Conservation (phyloP, 306 rosid genomes). For the Mucuna pruriens region DNA sequence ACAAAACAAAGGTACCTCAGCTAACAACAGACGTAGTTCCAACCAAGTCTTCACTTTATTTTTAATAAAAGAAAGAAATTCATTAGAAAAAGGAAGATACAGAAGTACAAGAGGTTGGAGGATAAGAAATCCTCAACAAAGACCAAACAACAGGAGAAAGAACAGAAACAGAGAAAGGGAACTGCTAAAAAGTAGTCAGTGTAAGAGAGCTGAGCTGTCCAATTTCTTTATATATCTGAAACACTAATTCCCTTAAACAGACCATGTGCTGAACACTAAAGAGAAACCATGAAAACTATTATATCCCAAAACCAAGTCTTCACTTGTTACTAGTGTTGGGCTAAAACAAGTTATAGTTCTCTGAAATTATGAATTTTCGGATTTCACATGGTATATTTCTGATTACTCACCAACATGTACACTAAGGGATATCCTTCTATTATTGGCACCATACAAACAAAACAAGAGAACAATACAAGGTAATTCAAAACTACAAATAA, state of each 20-base stretch:
- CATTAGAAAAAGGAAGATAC: not conserved
- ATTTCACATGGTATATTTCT: not conserved
- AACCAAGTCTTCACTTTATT: not conserved
- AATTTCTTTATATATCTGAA: not conserved
- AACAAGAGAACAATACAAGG: not conserved
- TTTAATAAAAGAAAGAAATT: not conserved
- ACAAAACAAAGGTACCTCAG: constrained; percentile 4
- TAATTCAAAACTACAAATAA: constrained; percentile 1
- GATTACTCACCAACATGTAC: constrained; percentile 4
- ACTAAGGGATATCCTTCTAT: not conserved
- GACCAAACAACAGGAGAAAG: not conserved
- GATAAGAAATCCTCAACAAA: constrained; percentile 8
- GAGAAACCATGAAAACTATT: not conserved
- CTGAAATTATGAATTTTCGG: not conserved
- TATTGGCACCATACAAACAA: constrained; percentile 10
- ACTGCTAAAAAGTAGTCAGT: constrained; percentile 21
- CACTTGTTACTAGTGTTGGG: not conserved
- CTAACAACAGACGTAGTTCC: constrained; percentile 9
- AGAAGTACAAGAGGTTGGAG: not conserved
- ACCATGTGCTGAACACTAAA: not conserved
- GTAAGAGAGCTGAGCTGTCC: not conserved
- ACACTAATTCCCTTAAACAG: not conserved
- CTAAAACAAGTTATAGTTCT: not conserved
- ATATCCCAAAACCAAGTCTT: not conserved
- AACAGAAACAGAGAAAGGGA: not conserved